phyloP scores from a whole-genome alignment of 2,329 filamentous ascomycete genomes.

The Aspergillus neoniger region DNA sequence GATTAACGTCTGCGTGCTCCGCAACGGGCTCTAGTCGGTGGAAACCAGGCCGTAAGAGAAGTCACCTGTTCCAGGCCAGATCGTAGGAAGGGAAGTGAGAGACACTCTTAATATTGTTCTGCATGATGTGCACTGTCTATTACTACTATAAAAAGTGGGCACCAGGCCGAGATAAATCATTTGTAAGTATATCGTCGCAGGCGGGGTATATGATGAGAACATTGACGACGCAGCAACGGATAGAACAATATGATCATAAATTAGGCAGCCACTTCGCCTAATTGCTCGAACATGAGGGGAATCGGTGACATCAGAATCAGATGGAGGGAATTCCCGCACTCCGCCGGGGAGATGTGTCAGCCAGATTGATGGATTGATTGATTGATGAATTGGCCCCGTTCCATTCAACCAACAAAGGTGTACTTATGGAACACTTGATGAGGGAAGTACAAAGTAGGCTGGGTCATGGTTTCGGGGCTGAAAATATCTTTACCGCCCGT shows the following conservation, averaged over 20 bases:
- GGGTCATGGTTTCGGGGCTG: background rate
- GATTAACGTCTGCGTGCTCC: constrained; percentile 2
- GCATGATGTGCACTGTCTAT: background rate
- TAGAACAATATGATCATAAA: background rate
- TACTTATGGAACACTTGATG: too few species aligned
- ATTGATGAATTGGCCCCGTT: background rate
- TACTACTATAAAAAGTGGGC: background rate
- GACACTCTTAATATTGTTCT: background rate
- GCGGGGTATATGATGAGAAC: background rate
- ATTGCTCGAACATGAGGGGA: constrained; percentile 3
- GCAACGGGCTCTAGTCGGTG: constrained; percentile 1
- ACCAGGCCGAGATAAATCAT: background rate
- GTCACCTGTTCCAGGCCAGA: background rate
- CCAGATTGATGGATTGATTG: background rate
- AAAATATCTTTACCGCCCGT: constrained; percentile 2
- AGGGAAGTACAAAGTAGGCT: too few species aligned
- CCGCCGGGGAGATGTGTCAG: background rate
- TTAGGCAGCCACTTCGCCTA: background rate
- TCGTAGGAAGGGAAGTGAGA: background rate
- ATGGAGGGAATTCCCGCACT: background rate
- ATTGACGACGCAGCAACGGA: background rate
- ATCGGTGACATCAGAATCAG: background rate
- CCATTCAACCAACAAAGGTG: background rate
- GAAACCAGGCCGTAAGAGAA: background rate
- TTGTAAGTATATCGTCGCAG: background rate